Base-by-base conservation (phyloP, 176 grass and related monocot genomes). In the Oryza rufipogon region DNA sequence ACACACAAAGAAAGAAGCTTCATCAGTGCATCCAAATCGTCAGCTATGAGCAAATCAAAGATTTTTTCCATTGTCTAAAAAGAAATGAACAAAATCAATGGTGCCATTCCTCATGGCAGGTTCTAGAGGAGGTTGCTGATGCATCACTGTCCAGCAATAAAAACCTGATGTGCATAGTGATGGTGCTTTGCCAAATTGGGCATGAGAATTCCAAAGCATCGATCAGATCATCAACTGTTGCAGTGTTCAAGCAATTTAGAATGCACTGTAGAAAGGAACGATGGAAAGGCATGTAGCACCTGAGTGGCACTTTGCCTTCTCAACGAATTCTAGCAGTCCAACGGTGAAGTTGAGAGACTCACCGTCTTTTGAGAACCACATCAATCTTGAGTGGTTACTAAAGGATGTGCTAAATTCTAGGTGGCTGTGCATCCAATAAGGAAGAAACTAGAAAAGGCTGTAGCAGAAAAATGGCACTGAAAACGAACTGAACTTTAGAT, bases 71-170 rank as follows among this genome's bases (percentile, higher is more conserved):
- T 54, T 19, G 17, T 20, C 7, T 56, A 20, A 10, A 6, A 3
- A 17, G 28, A 56, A 52, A 52, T 17, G 14, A 19, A 56, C 0
- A 19, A 1, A 23, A 71, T 38, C 58, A 44, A 13, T 9, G 12
- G n/a, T 44, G 54, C 1, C 2, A 14, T 19, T 11, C 28, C 30
- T 75, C 16, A 32, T 22, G 19, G 20, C 1, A 77, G 58, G 36
- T 78, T 66, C 38, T 79, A 66, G 76, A 66, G 48, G 28, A 79
- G 13, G 23, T 48, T 30, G 41, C 44, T 32, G 77, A 4, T 79
- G 63, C 63, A 79, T 79, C 46, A 67, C 48, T 67, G 63, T 48
- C 9, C 15, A 66, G 23, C 41, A 67, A 79, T 38, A 26, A 17
- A 47, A 22, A 11, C 2, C 12, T 48, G 77, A 48, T 67, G 60